Conservation (phyloP, 768 basidiomycete genomes). For the Phylloporus sp. region DNA sequence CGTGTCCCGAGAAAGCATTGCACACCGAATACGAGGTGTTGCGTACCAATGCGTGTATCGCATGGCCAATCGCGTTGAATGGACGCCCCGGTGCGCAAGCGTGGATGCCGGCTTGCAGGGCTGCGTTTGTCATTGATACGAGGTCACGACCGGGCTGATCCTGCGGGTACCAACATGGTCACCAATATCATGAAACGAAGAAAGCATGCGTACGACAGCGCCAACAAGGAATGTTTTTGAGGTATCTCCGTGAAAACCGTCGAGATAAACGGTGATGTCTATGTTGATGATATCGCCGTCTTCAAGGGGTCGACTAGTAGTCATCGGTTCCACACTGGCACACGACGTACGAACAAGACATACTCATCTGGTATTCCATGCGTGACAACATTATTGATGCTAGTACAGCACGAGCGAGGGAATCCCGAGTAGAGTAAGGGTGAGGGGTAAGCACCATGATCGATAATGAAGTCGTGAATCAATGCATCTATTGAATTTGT, state of each 20-base stretch:
- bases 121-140: constrained; percentile 55
- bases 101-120: constrained; percentile 65
- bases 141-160: constrained; percentile 69
- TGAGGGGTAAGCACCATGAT: constrained; percentile 78
- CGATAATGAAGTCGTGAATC: constrained; percentile 69
- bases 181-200: not conserved
- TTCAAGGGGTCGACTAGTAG: constrained; percentile 68
- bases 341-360: constrained; percentile 19
- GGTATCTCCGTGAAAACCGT: constrained; percentile 89
- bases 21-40: constrained; percentile 53
- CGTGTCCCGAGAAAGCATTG: constrained; percentile 77
- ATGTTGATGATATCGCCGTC: constrained; percentile 86
- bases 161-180: constrained; percentile 32
- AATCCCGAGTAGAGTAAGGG: constrained; percentile 68
- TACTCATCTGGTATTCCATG: constrained; percentile 94
- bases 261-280: constrained; percentile 80
- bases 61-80: constrained; percentile 66
- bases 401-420: constrained; percentile 52
- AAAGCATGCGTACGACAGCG: constrained; percentile 50
- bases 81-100: constrained; percentile 71
- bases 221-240: constrained; percentile 82
- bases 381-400: constrained; percentile 81
- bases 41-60: constrained; percentile 54
- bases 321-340: not conserved
- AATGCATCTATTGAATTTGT: constrained; percentile 71